A percentile compares a stretch with the other conserved stretches of the same genome.
These are phyloP conservation scores for Fusarium kyushuense DNA, from an alignment of 2,329 filamentous ascomycete genomes.

Conservation along the genomic window DNA sequence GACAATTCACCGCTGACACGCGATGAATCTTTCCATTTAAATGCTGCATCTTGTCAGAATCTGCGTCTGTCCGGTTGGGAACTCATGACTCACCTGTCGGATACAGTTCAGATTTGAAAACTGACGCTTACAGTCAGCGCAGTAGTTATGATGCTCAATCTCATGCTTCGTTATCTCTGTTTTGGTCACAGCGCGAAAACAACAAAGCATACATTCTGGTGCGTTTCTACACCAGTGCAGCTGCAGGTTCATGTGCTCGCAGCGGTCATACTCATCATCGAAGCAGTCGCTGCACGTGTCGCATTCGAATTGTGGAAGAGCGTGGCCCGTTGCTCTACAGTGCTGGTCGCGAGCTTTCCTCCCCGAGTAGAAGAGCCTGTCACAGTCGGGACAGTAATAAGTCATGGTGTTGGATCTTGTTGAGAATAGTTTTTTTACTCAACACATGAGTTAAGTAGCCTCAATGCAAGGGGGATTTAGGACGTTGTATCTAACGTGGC, in stretches of 20 bases:
- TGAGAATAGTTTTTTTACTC: background rate
- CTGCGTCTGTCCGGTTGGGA: fast-evolving
- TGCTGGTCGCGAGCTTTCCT: constrained; percentile 48
- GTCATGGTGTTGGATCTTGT: constrained; percentile 9
- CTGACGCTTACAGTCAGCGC: constrained; percentile 49
- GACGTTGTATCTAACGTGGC: background rate
- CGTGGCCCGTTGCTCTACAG: constrained; percentile 46
- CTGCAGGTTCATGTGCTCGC: constrained; percentile 49
- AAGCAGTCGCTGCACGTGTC: constrained; percentile 47
- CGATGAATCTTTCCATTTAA: constrained; percentile 63
- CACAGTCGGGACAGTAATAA: constrained; percentile 47
- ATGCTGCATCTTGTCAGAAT: constrained; percentile 57
- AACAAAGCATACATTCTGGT: constrained; percentile 48
- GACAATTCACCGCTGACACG: constrained; percentile 55
- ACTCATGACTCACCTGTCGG: constrained; percentile 2
- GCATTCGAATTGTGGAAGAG: constrained; percentile 46
- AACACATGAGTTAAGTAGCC: too few species aligned
- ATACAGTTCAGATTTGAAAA: constrained; percentile 49
- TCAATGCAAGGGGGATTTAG: background rate
- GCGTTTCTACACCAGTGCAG: constrained; percentile 45
- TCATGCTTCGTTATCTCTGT: constrained; percentile 46
- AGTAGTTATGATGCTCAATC: constrained; percentile 50
- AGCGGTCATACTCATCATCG: constrained; percentile 30
- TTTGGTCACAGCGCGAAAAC: constrained; percentile 3
- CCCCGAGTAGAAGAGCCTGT: constrained; percentile 41